Evolutionary conservation across 1,139 yeast genomes (phyloP), one percentile per base, ranked within the genome.

Genomic region (Zygoascus sp.): DNA sequence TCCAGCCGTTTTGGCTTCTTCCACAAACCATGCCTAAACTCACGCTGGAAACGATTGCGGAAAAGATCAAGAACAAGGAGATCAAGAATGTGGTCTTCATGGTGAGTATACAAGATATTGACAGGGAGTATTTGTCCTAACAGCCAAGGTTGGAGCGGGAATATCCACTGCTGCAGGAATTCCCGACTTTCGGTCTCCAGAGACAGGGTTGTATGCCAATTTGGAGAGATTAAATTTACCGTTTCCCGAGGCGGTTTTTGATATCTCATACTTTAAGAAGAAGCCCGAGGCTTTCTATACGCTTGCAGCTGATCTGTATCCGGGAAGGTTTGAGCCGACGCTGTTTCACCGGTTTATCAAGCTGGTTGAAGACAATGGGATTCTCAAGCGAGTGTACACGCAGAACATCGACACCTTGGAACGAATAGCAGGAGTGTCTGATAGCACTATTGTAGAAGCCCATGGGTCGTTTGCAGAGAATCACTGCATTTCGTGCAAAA

Each of bases 201-300:
- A 81, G 43, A 90, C 97, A 0, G 98, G 98, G 0, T 73, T 90
- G 7, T 90, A 90, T 59, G 79, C 90, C 53, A 90, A 92, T 61
- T 69, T 92, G 48, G 77, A 85, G 38, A 75, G 79, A 53, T 69
- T 90, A 34, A 74, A 86, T 38, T 70, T 90, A 41, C 97, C 97
- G 4, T 89, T 79, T 60, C 94, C 97, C 0, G 98, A 90, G 63
- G 97, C 97, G 0, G 96, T 92, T 1, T 92, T 90, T 64, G 97
- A 89, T 61, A 83, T 90, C 28, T 89, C 81, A 27, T 92, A 79
- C 64, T 87, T 88, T 63, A 68, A 75, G 44, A 73, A 81, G 48
- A 75, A 77, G 45, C 97, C 97, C 0, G 73, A 77, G 53, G 94
- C 97, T 0, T 90, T 90, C 62, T 89, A 86, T 59, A 79, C 87